These are phyloP conservation scores for Fusarium hostae DNA, from an alignment of 2,329 filamentous ascomycete species.

Conservation along the genomic window DNA sequence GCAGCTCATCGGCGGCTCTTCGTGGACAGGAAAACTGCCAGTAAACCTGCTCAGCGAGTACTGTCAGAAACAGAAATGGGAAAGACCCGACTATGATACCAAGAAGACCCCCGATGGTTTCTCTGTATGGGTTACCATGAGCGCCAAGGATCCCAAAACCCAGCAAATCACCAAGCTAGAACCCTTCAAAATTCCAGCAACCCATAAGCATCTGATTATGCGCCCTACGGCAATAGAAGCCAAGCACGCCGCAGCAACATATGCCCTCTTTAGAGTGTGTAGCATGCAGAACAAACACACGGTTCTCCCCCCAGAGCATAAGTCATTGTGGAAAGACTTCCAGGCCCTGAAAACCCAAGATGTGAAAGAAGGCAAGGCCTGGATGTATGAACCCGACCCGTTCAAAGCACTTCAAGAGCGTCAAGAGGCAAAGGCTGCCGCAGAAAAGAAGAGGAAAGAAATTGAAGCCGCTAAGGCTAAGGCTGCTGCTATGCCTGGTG, in stretches of 20 bases:
- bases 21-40: conserved; percentile 97
- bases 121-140: conserved; percentile 84
- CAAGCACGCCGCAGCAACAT: conserved; percentile 91
- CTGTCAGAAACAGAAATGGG: conserved; percentile 96
- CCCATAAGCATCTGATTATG: conserved; percentile 78
- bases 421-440: conserved; percentile 78
- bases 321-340: conserved; percentile 92
- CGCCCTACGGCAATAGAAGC: conserved; percentile 89
- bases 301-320: conserved; percentile 91
- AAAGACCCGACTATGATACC: conserved; percentile 90
- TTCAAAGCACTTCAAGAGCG: conserved; percentile 84
- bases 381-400: conserved; percentile 96
- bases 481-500: conserved; percentile 71
- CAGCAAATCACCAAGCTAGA: conserved; percentile 79
- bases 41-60: conserved; percentile 94
- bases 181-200: conserved; percentile 82
- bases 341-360: conserved; percentile 84
- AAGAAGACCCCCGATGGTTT: conserved; percentile 78
- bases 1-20: conserved; percentile 91
- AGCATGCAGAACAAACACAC: conserved; percentile 97
- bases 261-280: conserved; percentile 89
- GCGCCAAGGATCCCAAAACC: conserved; percentile 81
- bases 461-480: conserved; percentile 74
- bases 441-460: conserved; percentile 83
- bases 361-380: conserved; percentile 77